Percentiles rank a stretch among this genome's conserved stretches.
Evolutionary conservation across 2,329 filamentous ascomycete species (phyloP).

Genomic region (Fusarium denticulatum): DNA sequence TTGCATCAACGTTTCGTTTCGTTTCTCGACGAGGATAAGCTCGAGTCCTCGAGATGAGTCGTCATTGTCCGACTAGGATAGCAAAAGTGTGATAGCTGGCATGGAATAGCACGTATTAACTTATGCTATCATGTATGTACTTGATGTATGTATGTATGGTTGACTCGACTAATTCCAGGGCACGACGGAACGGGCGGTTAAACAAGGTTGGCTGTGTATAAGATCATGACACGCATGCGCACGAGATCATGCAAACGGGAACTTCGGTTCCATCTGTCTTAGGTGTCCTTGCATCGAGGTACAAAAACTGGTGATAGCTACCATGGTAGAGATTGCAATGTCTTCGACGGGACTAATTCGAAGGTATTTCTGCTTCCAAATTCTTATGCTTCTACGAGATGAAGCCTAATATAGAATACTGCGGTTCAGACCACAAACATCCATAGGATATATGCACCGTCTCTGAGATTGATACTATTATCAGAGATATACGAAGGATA

Average conservation of each 20-base stretch:
- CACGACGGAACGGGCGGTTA: constrained; percentile 12
- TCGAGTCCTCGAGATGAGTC: constrained; percentile 8
- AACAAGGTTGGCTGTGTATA: constrained; percentile 20
- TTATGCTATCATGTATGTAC: not conserved
- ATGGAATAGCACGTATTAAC: not conserved
- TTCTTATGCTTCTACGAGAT: not conserved
- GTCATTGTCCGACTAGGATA: constrained; percentile 17
- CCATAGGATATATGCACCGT: not conserved
- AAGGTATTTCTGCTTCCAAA: not conserved
- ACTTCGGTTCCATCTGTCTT: constrained; percentile 8
- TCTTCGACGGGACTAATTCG: not conserved
- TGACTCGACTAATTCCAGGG: constrained; percentile 10
- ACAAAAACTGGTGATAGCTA: not conserved
- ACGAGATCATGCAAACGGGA: constrained; percentile 32
- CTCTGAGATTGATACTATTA: not conserved
- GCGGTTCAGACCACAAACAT: not conserved
- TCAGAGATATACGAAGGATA: not conserved
- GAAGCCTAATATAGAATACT: not conserved
- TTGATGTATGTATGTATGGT: not conserved
- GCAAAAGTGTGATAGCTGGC: constrained; percentile 16
- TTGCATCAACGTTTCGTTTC: constrained; percentile 38
- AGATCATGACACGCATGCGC: constrained; percentile 29
- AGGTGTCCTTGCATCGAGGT: not conserved
- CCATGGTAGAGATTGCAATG: not conserved
- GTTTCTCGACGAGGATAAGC: constrained; percentile 22